Conservation (phyloP, 345 rosid genomes). For the Citrus australasica region DNA sequence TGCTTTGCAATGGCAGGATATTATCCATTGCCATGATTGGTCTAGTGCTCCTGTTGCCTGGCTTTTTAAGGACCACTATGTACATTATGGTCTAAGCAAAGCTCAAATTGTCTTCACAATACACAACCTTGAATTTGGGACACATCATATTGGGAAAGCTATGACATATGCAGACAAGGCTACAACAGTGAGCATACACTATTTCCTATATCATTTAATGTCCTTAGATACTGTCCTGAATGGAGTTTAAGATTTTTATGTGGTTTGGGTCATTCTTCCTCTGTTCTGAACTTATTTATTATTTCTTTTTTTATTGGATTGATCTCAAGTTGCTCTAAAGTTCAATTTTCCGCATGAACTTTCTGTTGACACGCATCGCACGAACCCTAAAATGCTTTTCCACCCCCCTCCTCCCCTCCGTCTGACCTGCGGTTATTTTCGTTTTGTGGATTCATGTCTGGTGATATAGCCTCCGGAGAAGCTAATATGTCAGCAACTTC, state of each 20-base stretch:
- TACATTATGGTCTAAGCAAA: slow-evolving; percentile 74
- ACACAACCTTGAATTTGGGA: slow-evolving; percentile 92
- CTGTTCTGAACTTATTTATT: background rate
- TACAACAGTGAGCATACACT: slow-evolving; percentile 60
- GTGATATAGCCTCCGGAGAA: background rate
- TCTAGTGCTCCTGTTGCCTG: slow-evolving; percentile 88
- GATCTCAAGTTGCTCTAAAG: background rate
- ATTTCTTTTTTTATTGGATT: background rate
- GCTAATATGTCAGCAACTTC: background rate
- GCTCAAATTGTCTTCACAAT: slow-evolving; percentile 84
- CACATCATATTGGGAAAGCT: slow-evolving; percentile 64
- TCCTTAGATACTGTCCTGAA: background rate
- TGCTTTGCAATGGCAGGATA: slow-evolving; percentile 56
- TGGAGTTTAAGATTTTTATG: background rate
- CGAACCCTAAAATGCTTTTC: background rate
- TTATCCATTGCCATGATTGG: slow-evolving; percentile 98
- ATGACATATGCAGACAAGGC: slow-evolving; percentile 81
- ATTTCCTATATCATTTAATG: background rate
- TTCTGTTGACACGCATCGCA: background rate
- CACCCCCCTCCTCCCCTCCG: no score
- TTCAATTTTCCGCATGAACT: background rate
- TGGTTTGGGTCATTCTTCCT: background rate
- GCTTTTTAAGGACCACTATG: slow-evolving; percentile 80
- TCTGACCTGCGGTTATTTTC: background rate
- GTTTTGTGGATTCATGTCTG: background rate